Conservation (phyloP, 108 stramenopile genomes). For the Discostella pseudostelligera region DNA sequence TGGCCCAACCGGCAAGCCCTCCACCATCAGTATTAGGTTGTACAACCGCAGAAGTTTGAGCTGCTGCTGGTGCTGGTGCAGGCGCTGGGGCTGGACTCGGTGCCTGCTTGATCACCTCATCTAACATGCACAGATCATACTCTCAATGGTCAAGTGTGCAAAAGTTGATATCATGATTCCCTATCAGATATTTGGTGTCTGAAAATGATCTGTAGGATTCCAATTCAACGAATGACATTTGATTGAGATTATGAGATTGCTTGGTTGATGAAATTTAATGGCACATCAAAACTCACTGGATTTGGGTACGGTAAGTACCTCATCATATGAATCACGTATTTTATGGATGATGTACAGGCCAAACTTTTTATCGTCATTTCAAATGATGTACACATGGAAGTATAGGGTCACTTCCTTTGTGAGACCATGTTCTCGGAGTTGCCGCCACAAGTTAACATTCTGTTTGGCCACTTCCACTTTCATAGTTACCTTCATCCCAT, state of each 20-base stretch:
- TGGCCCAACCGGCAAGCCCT: constrained; percentile 32
- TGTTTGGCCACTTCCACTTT: constrained; percentile 4
- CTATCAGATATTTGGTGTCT: not conserved
- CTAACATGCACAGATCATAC: constrained; percentile 15
- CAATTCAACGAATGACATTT: not conserved
- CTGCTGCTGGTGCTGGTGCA: not conserved
- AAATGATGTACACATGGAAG: constrained; percentile 24
- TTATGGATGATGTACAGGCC: constrained; percentile 25
- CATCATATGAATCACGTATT: constrained; percentile 23
- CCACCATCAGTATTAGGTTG: constrained; percentile 6
- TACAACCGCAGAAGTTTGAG: not conserved
- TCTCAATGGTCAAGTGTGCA: constrained; percentile 22
- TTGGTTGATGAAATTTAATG: too few relatives aligned
- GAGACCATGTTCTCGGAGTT: not conserved
- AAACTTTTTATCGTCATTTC: constrained; percentile 15
- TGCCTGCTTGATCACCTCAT: not conserved
- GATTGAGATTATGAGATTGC: not conserved
- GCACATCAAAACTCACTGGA: constrained; percentile 15
- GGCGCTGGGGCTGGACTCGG: not conserved
- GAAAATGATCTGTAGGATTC: not conserved
- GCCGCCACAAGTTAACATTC: not conserved
- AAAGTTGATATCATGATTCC: constrained; percentile 11
- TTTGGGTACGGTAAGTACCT: constrained; percentile 12
- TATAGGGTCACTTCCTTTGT: constrained; percentile 6
- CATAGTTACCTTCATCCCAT: constrained; percentile 5